Base-by-base conservation (phyloP, 768 basidiomycete species). In the Kwoniella sp. region DNA sequence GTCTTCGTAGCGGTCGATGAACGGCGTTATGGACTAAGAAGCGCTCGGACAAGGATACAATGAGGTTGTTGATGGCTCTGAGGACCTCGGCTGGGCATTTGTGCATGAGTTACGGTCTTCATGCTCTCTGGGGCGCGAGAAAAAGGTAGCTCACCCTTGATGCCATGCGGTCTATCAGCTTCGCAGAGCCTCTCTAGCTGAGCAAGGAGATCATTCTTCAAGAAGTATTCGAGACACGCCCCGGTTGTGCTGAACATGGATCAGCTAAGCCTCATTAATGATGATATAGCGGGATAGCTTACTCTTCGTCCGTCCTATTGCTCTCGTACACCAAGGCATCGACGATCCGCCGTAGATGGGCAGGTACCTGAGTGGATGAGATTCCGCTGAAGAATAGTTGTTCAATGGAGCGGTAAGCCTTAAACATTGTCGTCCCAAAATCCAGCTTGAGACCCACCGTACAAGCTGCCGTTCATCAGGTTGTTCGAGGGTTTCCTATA, bases 1-100 rank as follows among this genome's bases (percentile, higher is more conserved):
- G 83, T 45, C 92, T 84, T 26, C 94, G 85, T 9, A 96, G 89
- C 1, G 92, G 92, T 72, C 87, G 88, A 80, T 97, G 93, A 0
- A 94, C 89, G 0, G 88, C 91, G 9, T 91, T 90, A 73, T 95
- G 93, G 3, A 94, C 89, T 22, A 97, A 87, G 73, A 97, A 96
- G 70, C 90, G 90, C 75, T 96, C 93, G 66, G 96, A 93, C 61
- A 98, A 85, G 15, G 92, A 85, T 8, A 93, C 87, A 13, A 97
- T 89, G 86, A 96, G 90, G 71, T 92, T 92, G 71, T 91, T 90
- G 15, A 94, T 90, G 1, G 90, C 85, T 28, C 88, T 86, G 34
- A 97, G 84, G 13, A 95, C 91, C 76, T 93, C 90, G 47, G 89
- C 91, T 79, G 57, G 29, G 29, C 51, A n/a, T 28, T 25, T 47